phyloP scores from a whole-genome alignment of 352 stramenopile species.

The Thalassiosira mediterranea region DNA sequence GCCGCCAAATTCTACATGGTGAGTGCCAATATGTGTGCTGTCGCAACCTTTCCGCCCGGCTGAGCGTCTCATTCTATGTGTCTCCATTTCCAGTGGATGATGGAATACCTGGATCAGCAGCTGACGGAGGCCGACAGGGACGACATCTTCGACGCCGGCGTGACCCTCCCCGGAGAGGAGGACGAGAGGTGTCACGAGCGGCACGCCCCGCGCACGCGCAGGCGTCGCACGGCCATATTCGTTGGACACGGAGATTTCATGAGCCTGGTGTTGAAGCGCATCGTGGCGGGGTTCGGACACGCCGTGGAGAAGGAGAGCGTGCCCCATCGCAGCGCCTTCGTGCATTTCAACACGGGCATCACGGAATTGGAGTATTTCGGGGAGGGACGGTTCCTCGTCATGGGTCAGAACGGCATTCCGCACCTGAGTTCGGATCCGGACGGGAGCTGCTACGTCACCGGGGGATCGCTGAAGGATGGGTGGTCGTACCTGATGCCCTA shows the following conservation, averaged over 20 bases:
- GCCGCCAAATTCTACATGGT: constrained; percentile 17
- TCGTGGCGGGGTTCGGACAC: constrained; percentile 73
- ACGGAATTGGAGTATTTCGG: constrained; percentile 81
- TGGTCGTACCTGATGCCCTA: constrained; percentile 69
- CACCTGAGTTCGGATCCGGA: constrained; percentile 52
- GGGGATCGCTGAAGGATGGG: constrained; percentile 73
- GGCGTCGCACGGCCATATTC: constrained; percentile 57
- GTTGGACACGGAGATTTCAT: constrained; percentile 80
- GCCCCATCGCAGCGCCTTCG: constrained; percentile 68
- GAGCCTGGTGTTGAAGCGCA: constrained; percentile 68
- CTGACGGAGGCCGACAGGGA: constrained; percentile 15
- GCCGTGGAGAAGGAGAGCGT: constrained; percentile 55
- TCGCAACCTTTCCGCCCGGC: too few species aligned
- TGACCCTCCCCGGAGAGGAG: constrained; percentile 63
- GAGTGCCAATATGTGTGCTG: too few species aligned
- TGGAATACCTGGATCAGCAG: constrained; percentile 72
- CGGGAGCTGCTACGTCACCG: constrained; percentile 47
- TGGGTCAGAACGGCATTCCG: constrained; percentile 69
- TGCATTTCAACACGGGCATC: constrained; percentile 78
- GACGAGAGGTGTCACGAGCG: constrained; percentile 60
- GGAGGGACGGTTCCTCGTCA: constrained; percentile 66
- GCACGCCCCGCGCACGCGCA: constrained; percentile 34
- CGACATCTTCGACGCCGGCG: constrained; percentile 76
- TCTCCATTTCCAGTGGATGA: too few species aligned
- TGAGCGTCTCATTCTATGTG: too few species aligned